phyloP scores from a whole-genome alignment of 805 yeast species.

The Spathaspora girioi region DNA sequence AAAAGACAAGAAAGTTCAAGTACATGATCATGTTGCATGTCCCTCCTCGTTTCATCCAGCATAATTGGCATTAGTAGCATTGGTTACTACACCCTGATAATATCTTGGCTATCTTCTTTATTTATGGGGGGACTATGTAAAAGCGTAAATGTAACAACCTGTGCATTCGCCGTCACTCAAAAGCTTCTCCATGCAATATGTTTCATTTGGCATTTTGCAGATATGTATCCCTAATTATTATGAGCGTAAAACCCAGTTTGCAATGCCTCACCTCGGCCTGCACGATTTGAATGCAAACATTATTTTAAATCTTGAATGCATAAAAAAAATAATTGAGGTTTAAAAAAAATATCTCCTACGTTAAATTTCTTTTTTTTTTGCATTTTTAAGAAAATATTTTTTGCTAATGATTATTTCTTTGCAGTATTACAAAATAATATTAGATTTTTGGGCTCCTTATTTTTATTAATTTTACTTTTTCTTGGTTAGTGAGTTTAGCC shows the following conservation, averaged over 20 bases:
- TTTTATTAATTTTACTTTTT: neutral
- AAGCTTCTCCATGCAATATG: neutral
- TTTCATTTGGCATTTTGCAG: neutral
- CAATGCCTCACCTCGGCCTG: neutral
- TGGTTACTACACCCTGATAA: neutral
- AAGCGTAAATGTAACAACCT: neutral
- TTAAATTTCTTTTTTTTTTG: neutral
- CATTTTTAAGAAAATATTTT: neutral
- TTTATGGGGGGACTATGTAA: neutral
- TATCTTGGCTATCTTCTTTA: neutral
- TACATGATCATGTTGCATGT: neutral
- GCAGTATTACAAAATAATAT: neutral
- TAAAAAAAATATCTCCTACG: neutral
- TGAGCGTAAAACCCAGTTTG: neutral
- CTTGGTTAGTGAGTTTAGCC: neutral
- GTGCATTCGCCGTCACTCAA: neutral
- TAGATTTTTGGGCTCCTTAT: neutral
- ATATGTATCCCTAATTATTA: neutral
- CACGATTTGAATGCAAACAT: neutral
- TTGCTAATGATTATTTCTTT: neutral
- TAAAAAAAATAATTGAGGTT: neutral
- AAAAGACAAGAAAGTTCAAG: neutral
- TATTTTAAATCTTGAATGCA: neutral
- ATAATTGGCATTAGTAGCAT: neutral
- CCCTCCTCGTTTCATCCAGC: neutral